Evolutionary conservation across 2,329 filamentous ascomycete species (phyloP), one percentile per base, ranked within the genome.

Genomic region (Apiospora saccharicola): DNA sequence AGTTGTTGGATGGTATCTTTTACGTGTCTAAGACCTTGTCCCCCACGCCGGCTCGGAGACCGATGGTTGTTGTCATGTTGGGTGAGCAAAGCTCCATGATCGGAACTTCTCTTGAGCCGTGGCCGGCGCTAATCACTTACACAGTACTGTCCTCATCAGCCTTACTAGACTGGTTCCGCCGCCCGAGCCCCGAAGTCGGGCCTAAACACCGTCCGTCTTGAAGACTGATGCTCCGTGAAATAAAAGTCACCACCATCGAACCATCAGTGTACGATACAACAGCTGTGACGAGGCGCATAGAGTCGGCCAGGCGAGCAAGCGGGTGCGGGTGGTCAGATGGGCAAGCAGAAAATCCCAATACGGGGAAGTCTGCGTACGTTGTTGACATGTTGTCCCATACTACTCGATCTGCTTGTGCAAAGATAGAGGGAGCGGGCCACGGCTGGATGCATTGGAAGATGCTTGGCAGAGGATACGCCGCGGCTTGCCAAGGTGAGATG

Each of bases 401-500:
- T 24, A 51, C 12, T 53, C 24, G 49, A 14, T 57, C 53, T 8
- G 30, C 6, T 57, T 61, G 53, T 37, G 46, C 46, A 49, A 49
- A 37, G 57, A 64, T 64, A 41, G 37, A 41, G 26, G 22, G 26
- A 64, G 34, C 53, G 53, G 34, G 34, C 19, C 57, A 34, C 57
- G 57, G 57, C 57, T 64, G 19, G 57, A 64, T 64, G 57, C 57
- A 64, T 41, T 41, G 57, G 57, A n/a, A 22, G 34, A 10, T 24
- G 57, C 57, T 64, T 64, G 57, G 57, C 57, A 64, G 57, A 64
- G 57, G 57, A 22, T 64, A 64, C 57, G 57, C 57, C 57, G 30
- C 34, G 57, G 57, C 57, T 64, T 64, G 57, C 57, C 57, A 64
- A 64, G 57, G 57, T 41, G 34, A 64, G 57, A 41, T 24, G 19